phyloP scores from a whole-genome alignment of 2,329 filamentous ascomycete genomes.

The Chaetomiaceae sp. region DNA sequence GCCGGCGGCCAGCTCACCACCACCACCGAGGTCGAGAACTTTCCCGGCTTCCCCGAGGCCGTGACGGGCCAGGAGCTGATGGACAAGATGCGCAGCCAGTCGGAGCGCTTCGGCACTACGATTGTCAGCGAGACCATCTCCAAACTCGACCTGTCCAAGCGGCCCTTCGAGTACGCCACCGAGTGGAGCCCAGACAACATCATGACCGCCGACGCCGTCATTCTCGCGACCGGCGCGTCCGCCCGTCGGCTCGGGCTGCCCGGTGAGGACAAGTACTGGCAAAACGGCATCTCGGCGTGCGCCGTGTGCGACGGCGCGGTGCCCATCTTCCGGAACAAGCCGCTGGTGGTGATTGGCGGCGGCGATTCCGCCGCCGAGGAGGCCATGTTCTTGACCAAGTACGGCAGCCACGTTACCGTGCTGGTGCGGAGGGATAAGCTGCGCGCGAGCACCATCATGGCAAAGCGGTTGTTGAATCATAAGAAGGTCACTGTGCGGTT shows the following conservation, averaged over 20 bases:
- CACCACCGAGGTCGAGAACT: constrained; percentile 98
- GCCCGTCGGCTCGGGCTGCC: constrained; percentile 76
- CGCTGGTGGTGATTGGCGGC: constrained; percentile 89
- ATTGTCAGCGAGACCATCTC: constrained; percentile 91
- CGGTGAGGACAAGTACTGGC: constrained; percentile 96
- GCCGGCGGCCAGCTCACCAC: constrained; percentile 96
- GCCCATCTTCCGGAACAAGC: constrained; percentile 96
- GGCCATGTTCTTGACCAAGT: constrained; percentile 96
- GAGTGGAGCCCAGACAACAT: constrained; percentile 80
- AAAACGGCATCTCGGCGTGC: constrained; percentile 92
- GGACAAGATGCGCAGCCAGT: constrained; percentile 93
- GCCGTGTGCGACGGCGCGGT: constrained; percentile 96
- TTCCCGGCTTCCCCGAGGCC: constrained; percentile 84
- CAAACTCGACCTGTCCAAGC: constrained; percentile 75
- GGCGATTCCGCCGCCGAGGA: constrained; percentile 97
- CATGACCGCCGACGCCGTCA: constrained; percentile 86
- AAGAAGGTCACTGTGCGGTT: constrained; percentile 89
- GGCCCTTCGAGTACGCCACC: constrained; percentile 90
- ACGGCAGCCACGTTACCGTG: constrained; percentile 90
- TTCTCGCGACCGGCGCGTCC: constrained; percentile 93
- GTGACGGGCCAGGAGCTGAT: constrained; percentile 87
- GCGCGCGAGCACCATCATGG: constrained; percentile 88
- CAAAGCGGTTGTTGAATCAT: constrained; percentile 73
- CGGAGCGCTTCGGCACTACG: constrained; percentile 83
- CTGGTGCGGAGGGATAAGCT: constrained; percentile 84